Conservation (phyloP, 2,329 filamentous ascomycete species). For the Sclerotinia trifoliorum region DNA sequence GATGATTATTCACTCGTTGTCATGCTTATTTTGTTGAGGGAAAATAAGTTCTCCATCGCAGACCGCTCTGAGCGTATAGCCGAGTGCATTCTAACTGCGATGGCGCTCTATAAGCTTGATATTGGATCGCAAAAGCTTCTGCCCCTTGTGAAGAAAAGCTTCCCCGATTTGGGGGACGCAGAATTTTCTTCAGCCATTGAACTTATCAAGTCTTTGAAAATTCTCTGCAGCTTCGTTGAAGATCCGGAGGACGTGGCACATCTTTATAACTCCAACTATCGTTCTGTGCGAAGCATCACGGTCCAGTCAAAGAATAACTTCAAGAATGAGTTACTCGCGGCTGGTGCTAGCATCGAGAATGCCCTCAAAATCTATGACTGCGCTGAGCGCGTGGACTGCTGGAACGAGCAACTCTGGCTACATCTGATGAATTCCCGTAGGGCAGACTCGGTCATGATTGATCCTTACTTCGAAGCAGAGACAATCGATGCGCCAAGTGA, state of each 20-base stretch:
- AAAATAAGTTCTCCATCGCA: neutral
- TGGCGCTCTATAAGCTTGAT: neutral
- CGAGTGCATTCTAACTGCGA: neutral
- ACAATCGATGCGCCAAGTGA: too few relatives aligned
- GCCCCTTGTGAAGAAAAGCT: neutral
- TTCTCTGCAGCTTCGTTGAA: neutral
- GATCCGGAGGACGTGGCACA: neutral
- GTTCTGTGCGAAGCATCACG: neutral
- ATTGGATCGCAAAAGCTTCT: neutral
- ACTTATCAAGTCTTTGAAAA: neutral
- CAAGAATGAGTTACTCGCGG: neutral
- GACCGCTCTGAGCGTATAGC: neutral
- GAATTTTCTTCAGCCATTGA: neutral
- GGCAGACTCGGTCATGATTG: neutral
- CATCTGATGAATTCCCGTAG: neutral
- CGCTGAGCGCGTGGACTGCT: constrained; percentile 3
- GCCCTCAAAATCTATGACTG: neutral
- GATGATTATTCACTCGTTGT: neutral
- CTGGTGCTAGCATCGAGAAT: neutral
- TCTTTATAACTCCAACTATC: neutral
- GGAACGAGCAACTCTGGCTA: constrained; percentile 2
- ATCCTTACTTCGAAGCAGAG: too few relatives aligned
- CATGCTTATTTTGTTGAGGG: neutral
- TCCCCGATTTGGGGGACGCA: neutral
- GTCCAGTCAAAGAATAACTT: neutral